These are phyloP conservation scores for Boletus patriciae DNA, from an alignment of 768 basidiomycete genomes.

Conservation along the genomic window DNA sequence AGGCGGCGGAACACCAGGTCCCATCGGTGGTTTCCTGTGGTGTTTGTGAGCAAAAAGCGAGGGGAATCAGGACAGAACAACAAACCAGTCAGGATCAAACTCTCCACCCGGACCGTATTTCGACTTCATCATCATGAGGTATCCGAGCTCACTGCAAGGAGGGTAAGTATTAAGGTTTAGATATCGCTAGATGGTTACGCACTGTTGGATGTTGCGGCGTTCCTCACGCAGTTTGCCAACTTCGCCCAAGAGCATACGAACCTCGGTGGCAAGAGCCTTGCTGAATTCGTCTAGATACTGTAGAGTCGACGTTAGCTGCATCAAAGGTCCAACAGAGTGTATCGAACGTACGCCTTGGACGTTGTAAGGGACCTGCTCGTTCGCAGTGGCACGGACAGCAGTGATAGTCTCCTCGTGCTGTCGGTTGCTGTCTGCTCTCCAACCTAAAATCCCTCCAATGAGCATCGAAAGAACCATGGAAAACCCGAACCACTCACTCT, in stretches of 20 bases:
- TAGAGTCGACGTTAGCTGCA: not conserved
- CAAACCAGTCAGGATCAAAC: slow-evolving; percentile 79
- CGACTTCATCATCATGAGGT: slow-evolving; percentile 64
- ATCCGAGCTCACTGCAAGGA: slow-evolving; percentile 66
- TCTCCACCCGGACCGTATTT: slow-evolving; percentile 85
- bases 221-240: slow-evolving; percentile 83
- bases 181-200: slow-evolving; percentile 32
- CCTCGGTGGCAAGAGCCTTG: slow-evolving; percentile 78
- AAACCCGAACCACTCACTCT: slow-evolving; percentile 43
- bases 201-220: slow-evolving; percentile 76
- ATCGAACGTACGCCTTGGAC: slow-evolving; percentile 67
- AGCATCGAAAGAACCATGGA: slow-evolving; percentile 2
- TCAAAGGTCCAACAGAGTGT: not conserved
- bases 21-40: slow-evolving; percentile 45
- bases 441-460: slow-evolving; percentile 43
- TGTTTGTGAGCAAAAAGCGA: not conserved
- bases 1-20: slow-evolving; percentile 39
- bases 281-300: slow-evolving; percentile 89
- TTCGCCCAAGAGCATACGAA: slow-evolving; percentile 78
- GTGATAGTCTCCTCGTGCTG: slow-evolving; percentile 69
- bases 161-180: slow-evolving; percentile 4
- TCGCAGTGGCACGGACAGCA: slow-evolving; percentile 67
- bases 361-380: slow-evolving; percentile 79
- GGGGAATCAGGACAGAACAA: not conserved
- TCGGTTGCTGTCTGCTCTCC: slow-evolving; percentile 62